Percentiles rank a stretch among this genome's conserved stretches.
phyloP scores from a whole-genome alignment of 2,329 filamentous ascomycete genomes.

The Tolypocladium guangdongense region DNA sequence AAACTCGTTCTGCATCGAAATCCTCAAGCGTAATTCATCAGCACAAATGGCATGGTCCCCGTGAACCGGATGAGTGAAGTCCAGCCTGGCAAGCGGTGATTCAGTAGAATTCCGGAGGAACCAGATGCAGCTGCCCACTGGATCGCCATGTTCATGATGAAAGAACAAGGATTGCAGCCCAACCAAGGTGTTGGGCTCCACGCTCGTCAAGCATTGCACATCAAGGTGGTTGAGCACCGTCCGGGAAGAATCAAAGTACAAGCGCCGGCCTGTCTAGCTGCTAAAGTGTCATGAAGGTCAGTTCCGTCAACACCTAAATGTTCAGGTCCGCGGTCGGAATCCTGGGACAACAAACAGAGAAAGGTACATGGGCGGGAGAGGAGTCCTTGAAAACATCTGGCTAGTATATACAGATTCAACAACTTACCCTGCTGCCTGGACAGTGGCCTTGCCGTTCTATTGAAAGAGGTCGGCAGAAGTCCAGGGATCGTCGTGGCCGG shows the following conservation, averaged over 20 bases:
- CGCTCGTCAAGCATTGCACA: not conserved
- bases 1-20: not conserved
- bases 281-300: not conserved
- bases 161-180: not conserved
- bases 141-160: not conserved
- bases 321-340: not conserved
- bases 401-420: conserved; percentile 40
- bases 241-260: not conserved
- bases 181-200: not conserved
- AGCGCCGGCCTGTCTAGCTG: not conserved
- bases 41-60: not conserved
- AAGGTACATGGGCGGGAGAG: conserved; percentile 6
- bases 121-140: not conserved
- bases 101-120: not conserved
- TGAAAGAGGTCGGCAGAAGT: conserved; percentile 10
- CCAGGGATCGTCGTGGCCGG: conserved; percentile 4
- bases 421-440: conserved; percentile 45
- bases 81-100: not conserved
- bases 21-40: not conserved
- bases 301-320: not conserved
- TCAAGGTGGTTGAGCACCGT: not conserved
- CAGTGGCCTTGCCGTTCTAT: conserved; percentile 22
- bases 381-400: conserved; percentile 29
- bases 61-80: not conserved
- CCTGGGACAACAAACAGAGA: not conserved